Evolutionary conservation across 192 early-diverging fungal genomes (phyloP).

Genomic region (Coemansia sp.): DNA sequence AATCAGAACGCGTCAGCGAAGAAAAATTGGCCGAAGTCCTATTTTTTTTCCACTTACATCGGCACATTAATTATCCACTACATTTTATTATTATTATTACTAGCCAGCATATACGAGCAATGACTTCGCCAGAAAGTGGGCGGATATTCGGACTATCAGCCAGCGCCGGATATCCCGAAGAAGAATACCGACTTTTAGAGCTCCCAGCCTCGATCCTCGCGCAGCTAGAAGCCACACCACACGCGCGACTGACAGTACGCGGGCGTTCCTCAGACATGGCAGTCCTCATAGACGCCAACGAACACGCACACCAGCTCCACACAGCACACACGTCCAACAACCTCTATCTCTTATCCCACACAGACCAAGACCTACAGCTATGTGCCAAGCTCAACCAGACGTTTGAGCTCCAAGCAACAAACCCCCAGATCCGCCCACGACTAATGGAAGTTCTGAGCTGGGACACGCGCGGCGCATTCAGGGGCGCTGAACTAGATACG

Average conservation of each 20-base stretch:
- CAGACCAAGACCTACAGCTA: conserved; percentile 19
- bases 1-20: background rate
- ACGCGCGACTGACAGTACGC: conserved; percentile 21
- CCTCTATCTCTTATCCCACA: conserved; percentile 32
- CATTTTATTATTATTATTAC: background rate
- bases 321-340: conserved; percentile 52
- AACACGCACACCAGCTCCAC: conserved; percentile 31
- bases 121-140: background rate
- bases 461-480: conserved; percentile 42
- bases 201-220: conserved; percentile 34
- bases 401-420: conserved; percentile 40
- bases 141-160: conserved; percentile 25
- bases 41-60: background rate
- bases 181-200: conserved; percentile 40
- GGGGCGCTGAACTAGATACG: conserved; percentile 42
- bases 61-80: background rate
- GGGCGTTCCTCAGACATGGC: conserved; percentile 41
- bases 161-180: conserved; percentile 42
- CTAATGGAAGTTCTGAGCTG: conserved; percentile 33
- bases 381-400: conserved; percentile 41
- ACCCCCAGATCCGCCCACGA: conserved; percentile 35
- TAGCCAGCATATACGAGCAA: background rate
- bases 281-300: conserved; percentile 25
- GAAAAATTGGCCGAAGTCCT: background rate
- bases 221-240: conserved; percentile 22